These are phyloP conservation scores for Mortierella sp. DNA, from an alignment of 371 early-diverging fungal species.

Conservation along the genomic window DNA sequence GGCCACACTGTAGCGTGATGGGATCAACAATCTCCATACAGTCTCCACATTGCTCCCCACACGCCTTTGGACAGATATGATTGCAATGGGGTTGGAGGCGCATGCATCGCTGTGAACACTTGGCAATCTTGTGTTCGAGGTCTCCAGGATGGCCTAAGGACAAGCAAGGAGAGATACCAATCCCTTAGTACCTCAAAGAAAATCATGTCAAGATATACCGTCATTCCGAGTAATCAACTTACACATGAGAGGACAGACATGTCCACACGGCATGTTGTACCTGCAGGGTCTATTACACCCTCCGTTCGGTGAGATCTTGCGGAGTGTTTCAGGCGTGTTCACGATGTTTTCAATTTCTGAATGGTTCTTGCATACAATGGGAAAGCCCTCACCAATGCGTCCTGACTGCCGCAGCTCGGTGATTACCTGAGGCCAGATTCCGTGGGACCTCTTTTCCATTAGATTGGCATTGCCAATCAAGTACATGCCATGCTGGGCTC, in stretches of 20 bases:
- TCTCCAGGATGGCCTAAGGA: slow-evolving; percentile 40
- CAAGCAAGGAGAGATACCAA: background rate
- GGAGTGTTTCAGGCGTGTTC: too few species aligned
- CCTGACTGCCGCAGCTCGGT: slow-evolving; percentile 27
- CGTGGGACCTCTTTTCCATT: slow-evolving; percentile 30
- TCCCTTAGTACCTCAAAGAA: too few species aligned
- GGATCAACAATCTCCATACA: slow-evolving; percentile 37
- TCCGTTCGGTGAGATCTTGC: slow-evolving; percentile 48
- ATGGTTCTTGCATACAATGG: slow-evolving; percentile 58
- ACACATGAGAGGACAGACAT: slow-evolving; percentile 53
- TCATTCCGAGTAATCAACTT: background rate
- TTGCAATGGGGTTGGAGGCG: slow-evolving; percentile 48
- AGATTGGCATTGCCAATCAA: slow-evolving; percentile 64
- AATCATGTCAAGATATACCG: too few species aligned
- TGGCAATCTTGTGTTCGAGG: slow-evolving; percentile 13
- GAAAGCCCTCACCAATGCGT: slow-evolving; percentile 54
- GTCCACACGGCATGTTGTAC: slow-evolving; percentile 47
- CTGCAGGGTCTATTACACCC: slow-evolving; percentile 50
- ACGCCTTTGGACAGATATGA: slow-evolving; percentile 52
- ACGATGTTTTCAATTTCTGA: slow-evolving; percentile 28
- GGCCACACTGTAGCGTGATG: slow-evolving; percentile 46
- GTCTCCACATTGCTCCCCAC: slow-evolving; percentile 57
- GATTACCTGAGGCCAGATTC: slow-evolving; percentile 55
- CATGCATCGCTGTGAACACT: slow-evolving; percentile 55
- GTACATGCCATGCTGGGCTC: slow-evolving; percentile 68